phyloP scores from a whole-genome alignment of 352 stramenopile species.

The Nothophytophthora sp. region DNA sequence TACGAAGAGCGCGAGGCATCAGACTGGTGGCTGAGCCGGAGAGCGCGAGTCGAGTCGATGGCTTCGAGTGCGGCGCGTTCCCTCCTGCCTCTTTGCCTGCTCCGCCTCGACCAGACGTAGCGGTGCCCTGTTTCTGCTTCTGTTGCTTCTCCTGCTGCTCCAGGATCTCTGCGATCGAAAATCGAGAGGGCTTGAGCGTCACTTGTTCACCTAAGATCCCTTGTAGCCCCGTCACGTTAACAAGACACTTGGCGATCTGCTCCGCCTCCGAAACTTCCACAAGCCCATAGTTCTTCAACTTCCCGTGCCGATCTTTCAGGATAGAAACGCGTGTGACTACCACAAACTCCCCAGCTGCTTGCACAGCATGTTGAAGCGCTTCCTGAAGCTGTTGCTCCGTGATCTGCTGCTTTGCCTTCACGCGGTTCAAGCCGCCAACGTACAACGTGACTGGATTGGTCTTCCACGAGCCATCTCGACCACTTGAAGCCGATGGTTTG shows the following conservation, averaged over 20 bases:
- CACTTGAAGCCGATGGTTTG: not conserved
- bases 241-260: conserved; percentile 31
- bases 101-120: not conserved
- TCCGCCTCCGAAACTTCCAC: conserved; percentile 44
- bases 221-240: conserved; percentile 33
- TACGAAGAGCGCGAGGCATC: conserved; percentile 55
- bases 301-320: conserved; percentile 51
- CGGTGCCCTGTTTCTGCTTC: conserved; percentile 19
- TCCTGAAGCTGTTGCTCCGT: conserved; percentile 40
- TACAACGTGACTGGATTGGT: conserved; percentile 59
- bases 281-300: conserved; percentile 70
- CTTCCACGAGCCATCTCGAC: conserved; percentile 39
- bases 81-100: conserved; percentile 4
- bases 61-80: conserved; percentile 20
- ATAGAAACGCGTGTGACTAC: conserved; percentile 53
- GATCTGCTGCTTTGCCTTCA: conserved; percentile 30
- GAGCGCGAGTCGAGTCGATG: conserved; percentile 30
- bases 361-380: conserved; percentile 42
- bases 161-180: conserved; percentile 66
- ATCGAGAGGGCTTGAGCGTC: conserved; percentile 54
- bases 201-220: conserved; percentile 46
- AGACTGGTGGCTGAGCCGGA: conserved; percentile 34
- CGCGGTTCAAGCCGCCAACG: conserved; percentile 42
- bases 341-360: conserved; percentile 25
- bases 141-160: conserved; percentile 57